Evolutionary conservation across 2,329 filamentous ascomycete species (phyloP).

Genomic region (Ceratocystis cacaofunesta): DNA sequence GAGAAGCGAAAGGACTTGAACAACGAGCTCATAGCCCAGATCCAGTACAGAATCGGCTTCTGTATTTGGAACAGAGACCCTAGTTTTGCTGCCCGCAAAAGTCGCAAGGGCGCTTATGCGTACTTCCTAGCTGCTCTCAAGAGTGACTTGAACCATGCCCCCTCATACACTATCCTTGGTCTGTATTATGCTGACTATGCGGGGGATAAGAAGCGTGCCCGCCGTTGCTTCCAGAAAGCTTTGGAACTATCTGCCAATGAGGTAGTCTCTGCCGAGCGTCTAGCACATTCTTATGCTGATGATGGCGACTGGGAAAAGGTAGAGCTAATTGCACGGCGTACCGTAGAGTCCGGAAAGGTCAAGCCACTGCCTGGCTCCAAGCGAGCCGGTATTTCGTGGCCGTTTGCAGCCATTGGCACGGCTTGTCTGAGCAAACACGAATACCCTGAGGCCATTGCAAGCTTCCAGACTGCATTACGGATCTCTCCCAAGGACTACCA

Average conservation of each 20-base stretch:
- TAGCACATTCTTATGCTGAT: slow-evolving; percentile 75
- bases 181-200: slow-evolving; percentile 85
- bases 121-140: slow-evolving; percentile 74
- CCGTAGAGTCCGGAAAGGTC: slow-evolving; percentile 88
- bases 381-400: slow-evolving; percentile 87
- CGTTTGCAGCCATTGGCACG: slow-evolving; percentile 81
- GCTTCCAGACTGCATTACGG: slow-evolving; percentile 77
- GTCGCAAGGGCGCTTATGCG: slow-evolving; percentile 66
- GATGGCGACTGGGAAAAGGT: slow-evolving; percentile 93
- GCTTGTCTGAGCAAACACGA: slow-evolving; percentile 91
- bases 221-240: slow-evolving; percentile 91
- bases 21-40: slow-evolving; percentile 62
- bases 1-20: slow-evolving; percentile 42
- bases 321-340: slow-evolving; percentile 76
- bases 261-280: slow-evolving; percentile 69
- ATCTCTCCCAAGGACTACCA: slow-evolving; percentile 80
- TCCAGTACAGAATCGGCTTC: slow-evolving; percentile 71
- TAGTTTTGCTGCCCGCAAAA: slow-evolving; percentile 59
- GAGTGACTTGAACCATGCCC: slow-evolving; percentile 73
- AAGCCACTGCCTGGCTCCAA: slow-evolving; percentile 84
- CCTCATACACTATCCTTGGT: slow-evolving; percentile 81
- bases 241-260: slow-evolving; percentile 84
- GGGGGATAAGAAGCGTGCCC: slow-evolving; percentile 69
- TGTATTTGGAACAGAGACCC: slow-evolving; percentile 77
- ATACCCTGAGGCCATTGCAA: slow-evolving; percentile 74